Conservation (phyloP, 2,329 filamentous ascomycete genomes). For the Paecilomyces variotii region DNA sequence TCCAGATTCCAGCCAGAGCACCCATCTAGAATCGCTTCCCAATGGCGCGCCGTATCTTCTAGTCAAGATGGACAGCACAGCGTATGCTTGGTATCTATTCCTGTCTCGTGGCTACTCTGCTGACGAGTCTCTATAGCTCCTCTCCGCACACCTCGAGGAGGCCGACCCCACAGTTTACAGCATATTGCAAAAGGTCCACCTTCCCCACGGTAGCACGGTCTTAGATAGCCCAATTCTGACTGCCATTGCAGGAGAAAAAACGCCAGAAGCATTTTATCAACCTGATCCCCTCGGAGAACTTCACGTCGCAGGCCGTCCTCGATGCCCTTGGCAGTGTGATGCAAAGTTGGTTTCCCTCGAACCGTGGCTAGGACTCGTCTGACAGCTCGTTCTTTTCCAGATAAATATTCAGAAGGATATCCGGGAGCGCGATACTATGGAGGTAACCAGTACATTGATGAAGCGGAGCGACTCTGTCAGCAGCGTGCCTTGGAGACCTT, state of each 20-base stretch:
- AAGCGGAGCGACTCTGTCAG: conserved; percentile 83
- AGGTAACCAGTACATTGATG: conserved; percentile 92
- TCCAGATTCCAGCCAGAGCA: conserved; percentile 14
- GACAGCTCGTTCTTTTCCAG: conserved; percentile 42
- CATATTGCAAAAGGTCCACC: conserved; percentile 75
- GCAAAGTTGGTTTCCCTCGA: conserved; percentile 61
- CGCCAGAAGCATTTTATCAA: conserved; percentile 99
- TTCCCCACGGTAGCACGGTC: neutral
- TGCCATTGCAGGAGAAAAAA: conserved; percentile 66
- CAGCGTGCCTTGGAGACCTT: conserved; percentile 83
- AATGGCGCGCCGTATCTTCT: conserved; percentile 31
- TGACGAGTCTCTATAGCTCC: conserved; percentile 49
- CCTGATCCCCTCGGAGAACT: conserved; percentile 90
- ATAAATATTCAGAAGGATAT: conserved; percentile 98
- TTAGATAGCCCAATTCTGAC: conserved; percentile 3
- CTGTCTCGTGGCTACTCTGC: neutral
- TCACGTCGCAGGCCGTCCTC: conserved; percentile 85
- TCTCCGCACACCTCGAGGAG: conserved; percentile 69
- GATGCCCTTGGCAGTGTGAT: conserved; percentile 89
- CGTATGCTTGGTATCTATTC: conserved; percentile 15
- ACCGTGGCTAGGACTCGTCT: conserved; percentile 17
- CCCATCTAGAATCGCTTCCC: conserved; percentile 14
- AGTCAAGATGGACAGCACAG: conserved; percentile 35
- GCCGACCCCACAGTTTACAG: conserved; percentile 81
- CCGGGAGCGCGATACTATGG: conserved; percentile 95